Percentiles rank a stretch among this genome's conserved stretches.
Evolutionary conservation across 1,284 basidiomycete genomes (phyloP).

Genomic region (Lentinula novae-zelandiae): DNA sequence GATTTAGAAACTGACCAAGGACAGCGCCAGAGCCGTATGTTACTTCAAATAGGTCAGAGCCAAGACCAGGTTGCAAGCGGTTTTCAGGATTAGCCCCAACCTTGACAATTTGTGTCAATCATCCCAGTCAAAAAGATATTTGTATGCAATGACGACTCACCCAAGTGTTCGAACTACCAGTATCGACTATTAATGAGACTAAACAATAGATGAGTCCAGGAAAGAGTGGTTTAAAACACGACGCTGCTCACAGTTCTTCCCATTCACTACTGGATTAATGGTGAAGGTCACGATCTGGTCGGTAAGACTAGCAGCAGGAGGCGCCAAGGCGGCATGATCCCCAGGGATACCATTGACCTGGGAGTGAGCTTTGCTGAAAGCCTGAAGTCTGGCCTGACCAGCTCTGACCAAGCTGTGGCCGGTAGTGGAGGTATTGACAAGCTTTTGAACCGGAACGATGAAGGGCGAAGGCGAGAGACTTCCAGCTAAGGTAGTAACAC

Average conservation of each 20-base stretch:
- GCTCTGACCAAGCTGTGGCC: not conserved
- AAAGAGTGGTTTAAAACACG: constrained; percentile 25
- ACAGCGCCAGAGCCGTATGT: constrained; percentile 45
- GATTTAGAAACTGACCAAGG: constrained; percentile 33
- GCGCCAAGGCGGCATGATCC: not conserved
- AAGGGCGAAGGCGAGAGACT: not conserved
- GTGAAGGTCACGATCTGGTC: constrained; percentile 26
- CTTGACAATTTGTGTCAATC: not conserved
- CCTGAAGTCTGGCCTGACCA: not conserved
- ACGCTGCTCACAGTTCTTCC: constrained; percentile 11
- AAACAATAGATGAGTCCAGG: not conserved
- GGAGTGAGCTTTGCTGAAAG: not conserved
- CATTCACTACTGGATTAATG: constrained; percentile 35
- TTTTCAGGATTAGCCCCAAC: constrained; percentile 15
- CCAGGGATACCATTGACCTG: not conserved
- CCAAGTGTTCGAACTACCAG: constrained; percentile 35
- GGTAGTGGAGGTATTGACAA: not conserved
- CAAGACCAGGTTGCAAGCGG: constrained; percentile 11
- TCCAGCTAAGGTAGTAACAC: not conserved
- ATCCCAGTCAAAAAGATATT: not conserved
- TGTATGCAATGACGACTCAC: constrained; percentile 24
- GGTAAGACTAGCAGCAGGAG: not conserved
- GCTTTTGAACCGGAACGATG: not conserved
- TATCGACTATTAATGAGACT: not conserved
- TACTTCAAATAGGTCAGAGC: constrained; percentile 29